Base-by-base conservation (phyloP, 768 basidiomycete genomes). In the Tubosaeta sp. region DNA sequence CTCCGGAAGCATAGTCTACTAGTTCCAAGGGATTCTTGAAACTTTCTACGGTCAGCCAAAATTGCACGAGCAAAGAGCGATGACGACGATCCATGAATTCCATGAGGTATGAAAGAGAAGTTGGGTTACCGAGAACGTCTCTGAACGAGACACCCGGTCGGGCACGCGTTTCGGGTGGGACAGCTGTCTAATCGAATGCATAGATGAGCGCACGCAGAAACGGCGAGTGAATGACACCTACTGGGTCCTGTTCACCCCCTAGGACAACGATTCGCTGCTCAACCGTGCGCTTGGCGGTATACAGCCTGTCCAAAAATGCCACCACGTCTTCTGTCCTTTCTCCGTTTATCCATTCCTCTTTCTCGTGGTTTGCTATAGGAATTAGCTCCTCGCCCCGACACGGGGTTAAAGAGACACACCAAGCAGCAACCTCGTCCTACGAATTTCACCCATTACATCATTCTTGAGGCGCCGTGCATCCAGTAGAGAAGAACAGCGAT, bases 21-120 rank as follows among this genome's bases (percentile, higher is more conserved):
- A 83, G 80, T 67, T 96, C 94, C 24, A 99, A 71, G 1, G 96
- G 96, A 58, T 95, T 92, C 71, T 97, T 97, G 78, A 98, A 95
- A 51, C 91, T 92, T 71, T 99, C 94, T 3, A 97, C 90, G 0
- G 93, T 92, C 1, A 98, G 75, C 95, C 95, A 98, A 70, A 97
- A 99, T 56, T 98, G 95, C 3, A 96, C 91, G 10, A 92, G 81
- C 12, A 90, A 63, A 12, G 94, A 89, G 27, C 87, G 82, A 53
- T 83, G 78, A 8, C 88, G 81, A 13, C 96, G 81, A 59, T 98
- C 96, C 91, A 97, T 94, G 60, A 91, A 96, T 72, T 99, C 96
- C 86, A 97, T 94, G 71, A 95, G 90, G 66, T 96, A 95, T 2
- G 90, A 92, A 3, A 98, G 78, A 0, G 93, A 92, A 32, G 84